Percentiles rank a stretch among this genome's conserved stretches.
Conservation (phyloP, 2,329 filamentous ascomycete species). For the Colletotrichum falcatum region DNA sequence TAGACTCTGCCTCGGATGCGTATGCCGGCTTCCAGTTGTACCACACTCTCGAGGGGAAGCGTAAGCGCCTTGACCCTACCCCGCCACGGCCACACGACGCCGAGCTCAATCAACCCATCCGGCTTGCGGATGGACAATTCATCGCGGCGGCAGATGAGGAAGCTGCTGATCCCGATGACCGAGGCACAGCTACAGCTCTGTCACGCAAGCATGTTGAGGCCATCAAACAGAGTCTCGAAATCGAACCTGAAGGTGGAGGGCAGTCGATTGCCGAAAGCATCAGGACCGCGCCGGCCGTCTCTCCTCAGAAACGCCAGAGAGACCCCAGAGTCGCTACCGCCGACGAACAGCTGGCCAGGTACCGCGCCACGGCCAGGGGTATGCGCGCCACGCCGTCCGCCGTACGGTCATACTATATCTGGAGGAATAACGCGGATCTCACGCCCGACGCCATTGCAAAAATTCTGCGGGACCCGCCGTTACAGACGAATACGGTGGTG, state of each 20-base stretch:
- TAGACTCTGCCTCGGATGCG: slow-evolving; percentile 84
- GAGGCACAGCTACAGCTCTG: slow-evolving; percentile 32
- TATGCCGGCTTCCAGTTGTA: slow-evolving; percentile 84
- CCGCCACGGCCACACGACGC: slow-evolving; percentile 78
- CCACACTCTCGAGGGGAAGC: slow-evolving; percentile 75
- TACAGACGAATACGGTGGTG: slow-evolving; percentile 67
- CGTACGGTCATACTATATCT: slow-evolving; percentile 73
- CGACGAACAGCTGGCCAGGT: slow-evolving; percentile 53
- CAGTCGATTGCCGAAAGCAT: slow-evolving; percentile 35
- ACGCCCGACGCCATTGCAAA: slow-evolving; percentile 61
- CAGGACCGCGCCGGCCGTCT: slow-evolving; percentile 27
- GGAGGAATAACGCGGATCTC: slow-evolving; percentile 66
- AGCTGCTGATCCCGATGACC: slow-evolving; percentile 46
- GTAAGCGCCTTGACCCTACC: slow-evolving; percentile 73
- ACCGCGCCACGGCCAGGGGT: slow-evolving; percentile 48
- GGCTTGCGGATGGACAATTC: slow-evolving; percentile 59
- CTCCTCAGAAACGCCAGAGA: slow-evolving; percentile 41
- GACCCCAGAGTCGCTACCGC: slow-evolving; percentile 60
- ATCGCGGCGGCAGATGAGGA: slow-evolving; percentile 48
- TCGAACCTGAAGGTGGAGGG: slow-evolving; percentile 44
- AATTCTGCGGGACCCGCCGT: slow-evolving; percentile 70
- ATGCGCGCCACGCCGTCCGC: slow-evolving; percentile 47
- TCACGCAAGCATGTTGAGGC: slow-evolving; percentile 16
- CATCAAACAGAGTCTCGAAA: slow-evolving; percentile 42
- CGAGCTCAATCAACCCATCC: slow-evolving; percentile 75